phyloP scores from a whole-genome alignment of 768 basidiomycete genomes.

The Lyophyllum decastes region DNA sequence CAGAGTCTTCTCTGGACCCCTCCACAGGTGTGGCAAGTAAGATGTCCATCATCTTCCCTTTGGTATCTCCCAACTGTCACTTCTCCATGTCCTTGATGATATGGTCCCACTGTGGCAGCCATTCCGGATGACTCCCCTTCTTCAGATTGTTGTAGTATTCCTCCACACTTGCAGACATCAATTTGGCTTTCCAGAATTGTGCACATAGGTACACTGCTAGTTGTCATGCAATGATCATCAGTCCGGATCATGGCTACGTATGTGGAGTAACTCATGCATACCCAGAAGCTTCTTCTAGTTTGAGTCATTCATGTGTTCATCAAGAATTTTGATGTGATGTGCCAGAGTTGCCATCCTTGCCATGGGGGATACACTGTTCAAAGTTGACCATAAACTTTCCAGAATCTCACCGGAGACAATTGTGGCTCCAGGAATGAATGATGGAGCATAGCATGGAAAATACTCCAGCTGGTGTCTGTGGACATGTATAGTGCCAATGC shows the following conservation, averaged over 20 bases:
- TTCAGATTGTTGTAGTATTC: background rate
- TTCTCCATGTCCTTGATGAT: background rate
- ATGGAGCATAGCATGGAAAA: conserved; percentile 20
- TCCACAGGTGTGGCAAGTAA: background rate
- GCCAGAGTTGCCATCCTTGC: conserved; percentile 12
- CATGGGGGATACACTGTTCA: conserved; percentile 11
- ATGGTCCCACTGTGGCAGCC: background rate
- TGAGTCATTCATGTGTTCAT: conserved; percentile 23
- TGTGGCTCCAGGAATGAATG: background rate
- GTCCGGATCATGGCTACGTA: conserved; percentile 9
- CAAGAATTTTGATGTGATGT: conserved; percentile 16
- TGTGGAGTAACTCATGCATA: background rate
- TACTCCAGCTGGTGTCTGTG: conserved; percentile 13
- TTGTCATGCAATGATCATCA: background rate
- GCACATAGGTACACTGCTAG: background rate
- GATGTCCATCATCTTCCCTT: background rate
- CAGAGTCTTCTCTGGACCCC: too few species aligned
- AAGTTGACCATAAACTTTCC: conserved; percentile 18
- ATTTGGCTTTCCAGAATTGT: background rate
- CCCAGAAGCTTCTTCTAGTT: conserved; percentile 25
- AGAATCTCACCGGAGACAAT: conserved; percentile 17
- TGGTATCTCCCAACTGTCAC: background rate
- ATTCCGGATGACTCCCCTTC: background rate
- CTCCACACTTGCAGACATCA: background rate
- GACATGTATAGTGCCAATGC: background rate